These are phyloP conservation scores for Diaporthe helianthi DNA, from an alignment of 2,329 filamentous ascomycete species.

Conservation along the genomic window DNA sequence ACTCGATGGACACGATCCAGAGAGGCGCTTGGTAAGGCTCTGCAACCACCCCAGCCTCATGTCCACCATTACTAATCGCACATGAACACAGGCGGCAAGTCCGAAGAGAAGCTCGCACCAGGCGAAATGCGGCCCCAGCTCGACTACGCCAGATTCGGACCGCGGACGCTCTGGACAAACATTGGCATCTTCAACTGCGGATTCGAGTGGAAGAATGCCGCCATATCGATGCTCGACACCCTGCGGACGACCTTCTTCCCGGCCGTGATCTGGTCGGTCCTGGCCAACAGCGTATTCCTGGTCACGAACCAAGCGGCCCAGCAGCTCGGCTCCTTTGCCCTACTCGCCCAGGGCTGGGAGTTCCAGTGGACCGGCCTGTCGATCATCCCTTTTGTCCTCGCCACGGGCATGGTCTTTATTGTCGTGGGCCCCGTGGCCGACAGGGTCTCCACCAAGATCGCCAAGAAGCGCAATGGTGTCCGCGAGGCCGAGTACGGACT, in stretches of 20 bases:
- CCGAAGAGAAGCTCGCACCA: conserved; percentile 38
- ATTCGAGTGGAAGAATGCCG: conserved; percentile 40
- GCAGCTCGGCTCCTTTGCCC: conserved; percentile 39
- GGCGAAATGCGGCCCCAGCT: conserved; percentile 41
- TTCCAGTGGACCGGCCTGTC: conserved; percentile 42
- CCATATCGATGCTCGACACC: conserved; percentile 40
- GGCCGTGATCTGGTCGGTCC: conserved; percentile 44
- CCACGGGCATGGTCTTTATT: conserved; percentile 37
- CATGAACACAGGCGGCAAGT: conserved; percentile 34
- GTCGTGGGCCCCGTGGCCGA: conserved; percentile 43
- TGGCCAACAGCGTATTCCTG: conserved; percentile 42
- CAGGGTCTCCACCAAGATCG: conserved; percentile 40
- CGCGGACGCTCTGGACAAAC: conserved; percentile 42
- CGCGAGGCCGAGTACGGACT: conserved; percentile 46
- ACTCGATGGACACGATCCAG: conserved; percentile 44
- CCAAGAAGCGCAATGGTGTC: conserved; percentile 39
- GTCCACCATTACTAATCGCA: background rate
- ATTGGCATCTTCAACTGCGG: conserved; percentile 44
- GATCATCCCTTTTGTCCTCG: conserved; percentile 39
- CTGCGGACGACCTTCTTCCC: conserved; percentile 45
- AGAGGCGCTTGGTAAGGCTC: conserved; percentile 41
- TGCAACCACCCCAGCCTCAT: no score
- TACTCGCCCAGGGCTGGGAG: conserved; percentile 42
- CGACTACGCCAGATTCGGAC: conserved; percentile 40
- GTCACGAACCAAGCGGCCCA: conserved; percentile 41